These are phyloP conservation scores for Physocladia obscura DNA, from an alignment of 192 early-diverging fungal genomes.

Conservation along the genomic window DNA sequence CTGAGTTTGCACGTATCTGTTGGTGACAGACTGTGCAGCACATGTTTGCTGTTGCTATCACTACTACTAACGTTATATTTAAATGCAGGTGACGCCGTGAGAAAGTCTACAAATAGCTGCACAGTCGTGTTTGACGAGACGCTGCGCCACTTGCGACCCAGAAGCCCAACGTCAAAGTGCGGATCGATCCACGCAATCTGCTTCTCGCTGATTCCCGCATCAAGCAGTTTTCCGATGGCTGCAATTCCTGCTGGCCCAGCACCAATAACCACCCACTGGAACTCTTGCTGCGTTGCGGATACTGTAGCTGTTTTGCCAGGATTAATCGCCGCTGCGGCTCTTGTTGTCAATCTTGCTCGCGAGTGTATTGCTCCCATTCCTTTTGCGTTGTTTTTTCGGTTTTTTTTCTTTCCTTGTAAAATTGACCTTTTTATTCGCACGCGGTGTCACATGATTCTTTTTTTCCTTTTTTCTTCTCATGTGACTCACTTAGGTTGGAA, in stretches of 20 bases:
- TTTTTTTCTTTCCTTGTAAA: too few relatives aligned
- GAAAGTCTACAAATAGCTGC: constrained; percentile 13
- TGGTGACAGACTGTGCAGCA: background rate
- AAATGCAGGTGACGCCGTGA: constrained; percentile 18
- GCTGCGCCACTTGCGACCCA: constrained; percentile 14
- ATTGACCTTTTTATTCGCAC: too few relatives aligned
- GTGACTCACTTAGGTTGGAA: too few relatives aligned
- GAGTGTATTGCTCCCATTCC: too few relatives aligned
- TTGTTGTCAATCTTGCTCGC: too few relatives aligned
- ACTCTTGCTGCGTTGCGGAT: too few relatives aligned
- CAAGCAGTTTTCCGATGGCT: constrained; percentile 21
- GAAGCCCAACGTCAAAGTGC: constrained; percentile 14
- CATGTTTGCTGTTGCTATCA: background rate
- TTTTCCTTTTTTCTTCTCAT: too few relatives aligned
- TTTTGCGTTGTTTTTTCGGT: too few relatives aligned
- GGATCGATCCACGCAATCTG: constrained; percentile 17
- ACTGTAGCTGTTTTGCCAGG: too few relatives aligned
- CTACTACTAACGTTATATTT: background rate
- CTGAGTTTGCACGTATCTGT: constrained; percentile 5
- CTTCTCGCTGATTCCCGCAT: background rate
- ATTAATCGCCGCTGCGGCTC: too few relatives aligned
- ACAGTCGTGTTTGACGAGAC: constrained; percentile 19
- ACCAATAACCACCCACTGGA: constrained; percentile 9
- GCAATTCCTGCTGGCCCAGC: constrained; percentile 23
- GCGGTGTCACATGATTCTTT: too few relatives aligned